Percentiles rank a stretch among this genome's conserved stretches.
phyloP scores from a whole-genome alignment of 345 rosid genomes.

The Laguncularia racemosa region DNA sequence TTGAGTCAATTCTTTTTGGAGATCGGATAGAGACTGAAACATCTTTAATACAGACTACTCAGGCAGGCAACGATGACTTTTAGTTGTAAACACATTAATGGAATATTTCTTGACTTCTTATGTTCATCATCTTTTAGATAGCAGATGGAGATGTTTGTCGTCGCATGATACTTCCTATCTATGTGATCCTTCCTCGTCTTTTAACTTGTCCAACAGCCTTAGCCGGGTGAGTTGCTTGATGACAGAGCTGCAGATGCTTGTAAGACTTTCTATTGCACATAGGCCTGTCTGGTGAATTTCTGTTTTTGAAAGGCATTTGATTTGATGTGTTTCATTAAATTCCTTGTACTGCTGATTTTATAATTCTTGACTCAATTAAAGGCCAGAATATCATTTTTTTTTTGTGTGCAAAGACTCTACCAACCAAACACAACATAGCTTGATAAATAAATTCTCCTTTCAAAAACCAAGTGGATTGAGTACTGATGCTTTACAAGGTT shows the following conservation, averaged over 20 bases:
- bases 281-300: not conserved
- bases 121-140: conserved; percentile 35
- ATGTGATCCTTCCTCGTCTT: conserved; percentile 81
- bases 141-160: conserved; percentile 90
- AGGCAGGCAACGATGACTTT: conserved; percentile 30
- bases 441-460: too few species aligned
- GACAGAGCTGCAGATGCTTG: not conserved
- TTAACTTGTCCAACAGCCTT: conserved; percentile 76
- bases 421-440: too few species aligned
- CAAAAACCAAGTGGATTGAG: too few species aligned
- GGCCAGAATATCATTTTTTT: too few species aligned
- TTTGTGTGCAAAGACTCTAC: too few species aligned
- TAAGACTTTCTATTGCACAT: not conserved
- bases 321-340: too few species aligned
- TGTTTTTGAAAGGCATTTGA: not conserved
- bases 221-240: conserved; percentile 56
- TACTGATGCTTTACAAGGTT: too few species aligned
- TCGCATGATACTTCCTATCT: conserved; percentile 58
- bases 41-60: conserved; percentile 85
- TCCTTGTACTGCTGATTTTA: too few species aligned
- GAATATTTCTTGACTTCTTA: not conserved
- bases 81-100: not conserved
- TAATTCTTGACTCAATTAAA: too few species aligned
- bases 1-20: conserved; percentile 71
- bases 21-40: conserved; percentile 79